Evolutionary conservation across 352 stramenopile genomes (phyloP).

Genomic region (Plasmopara halstedii): DNA sequence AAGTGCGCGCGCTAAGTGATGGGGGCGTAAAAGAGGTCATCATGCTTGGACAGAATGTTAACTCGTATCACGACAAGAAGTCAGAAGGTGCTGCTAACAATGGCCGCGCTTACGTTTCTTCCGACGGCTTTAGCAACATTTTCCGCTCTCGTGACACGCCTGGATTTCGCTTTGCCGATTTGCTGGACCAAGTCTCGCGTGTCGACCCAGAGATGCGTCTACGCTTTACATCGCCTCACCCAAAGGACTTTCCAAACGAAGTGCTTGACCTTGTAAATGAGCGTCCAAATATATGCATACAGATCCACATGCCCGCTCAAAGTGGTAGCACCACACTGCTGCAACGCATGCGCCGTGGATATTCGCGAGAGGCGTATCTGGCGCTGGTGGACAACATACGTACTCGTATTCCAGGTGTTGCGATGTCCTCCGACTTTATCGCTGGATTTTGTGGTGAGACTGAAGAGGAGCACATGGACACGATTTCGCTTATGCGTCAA

Average conservation of each 20-base stretch:
- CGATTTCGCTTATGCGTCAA: slow-evolving; percentile 72
- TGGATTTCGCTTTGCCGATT: slow-evolving; percentile 96
- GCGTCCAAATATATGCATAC: slow-evolving; percentile 94
- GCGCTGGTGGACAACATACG: slow-evolving; percentile 91
- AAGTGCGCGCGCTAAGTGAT: slow-evolving; percentile 85
- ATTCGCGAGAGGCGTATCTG: slow-evolving; percentile 96
- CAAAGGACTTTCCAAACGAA: slow-evolving; percentile 97
- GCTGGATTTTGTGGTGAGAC: slow-evolving; percentile 99
- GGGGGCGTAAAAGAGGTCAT: slow-evolving; percentile 96
- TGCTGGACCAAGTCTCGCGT: slow-evolving; percentile 91
- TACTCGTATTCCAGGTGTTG: slow-evolving; percentile 64
- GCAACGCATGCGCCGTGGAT: slow-evolving; percentile 93
- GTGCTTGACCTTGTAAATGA: slow-evolving; percentile 88
- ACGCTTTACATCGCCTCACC: slow-evolving; percentile 99
- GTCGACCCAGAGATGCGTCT: slow-evolving; percentile 94
- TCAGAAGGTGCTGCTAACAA: slow-evolving; percentile 56
- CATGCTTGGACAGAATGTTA: slow-evolving; percentile 99
- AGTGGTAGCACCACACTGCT: slow-evolving; percentile 86
- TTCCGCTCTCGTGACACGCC: slow-evolving; percentile 78
- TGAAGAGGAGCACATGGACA: slow-evolving; percentile 95
- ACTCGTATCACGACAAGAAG: slow-evolving; percentile 97
- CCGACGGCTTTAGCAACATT: slow-evolving; percentile 93
- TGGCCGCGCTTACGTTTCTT: slow-evolving; percentile 75
- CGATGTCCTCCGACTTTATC: slow-evolving; percentile 96
- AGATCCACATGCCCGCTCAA: slow-evolving; percentile 98